Evolutionary conservation across 768 basidiomycete genomes (phyloP).

Genomic region (Phlebiopsis gigantea): DNA sequence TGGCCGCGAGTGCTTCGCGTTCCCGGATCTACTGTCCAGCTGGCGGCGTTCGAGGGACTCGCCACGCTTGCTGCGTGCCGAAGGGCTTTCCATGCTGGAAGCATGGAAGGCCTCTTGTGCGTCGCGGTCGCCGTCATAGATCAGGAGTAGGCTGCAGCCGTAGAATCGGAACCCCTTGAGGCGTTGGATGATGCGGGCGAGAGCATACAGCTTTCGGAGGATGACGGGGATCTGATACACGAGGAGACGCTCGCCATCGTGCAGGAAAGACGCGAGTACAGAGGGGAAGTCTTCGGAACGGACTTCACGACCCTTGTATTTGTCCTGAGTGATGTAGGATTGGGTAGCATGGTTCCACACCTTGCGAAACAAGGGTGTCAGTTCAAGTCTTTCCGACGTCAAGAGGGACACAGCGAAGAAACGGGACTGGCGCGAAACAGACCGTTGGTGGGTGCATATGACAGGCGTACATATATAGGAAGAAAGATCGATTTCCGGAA

Average conservation of each 20-base stretch:
- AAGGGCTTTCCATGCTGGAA: conserved; percentile 59
- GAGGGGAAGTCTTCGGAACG: conserved; percentile 79
- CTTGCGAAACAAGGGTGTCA: conserved; percentile 35
- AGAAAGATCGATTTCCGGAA: not conserved
- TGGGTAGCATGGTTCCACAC: conserved; percentile 88
- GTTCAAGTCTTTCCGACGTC: not conserved
- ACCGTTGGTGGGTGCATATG: conserved; percentile 1
- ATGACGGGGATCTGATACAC: conserved; percentile 90
- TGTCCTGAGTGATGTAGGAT: conserved; percentile 89
- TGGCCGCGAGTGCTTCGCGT: conserved; percentile 37
- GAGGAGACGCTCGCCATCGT: conserved; percentile 78
- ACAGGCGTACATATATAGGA: conserved; percentile 2
- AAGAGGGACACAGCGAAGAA: not conserved
- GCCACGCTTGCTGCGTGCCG: conserved; percentile 64
- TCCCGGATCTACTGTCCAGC: conserved; percentile 18
- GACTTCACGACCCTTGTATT: conserved; percentile 92
- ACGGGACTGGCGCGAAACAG: not conserved
- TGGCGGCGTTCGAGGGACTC: conserved; percentile 64
- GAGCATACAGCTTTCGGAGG: conserved; percentile 87
- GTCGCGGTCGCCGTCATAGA: conserved; percentile 94
- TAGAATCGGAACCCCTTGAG: conserved; percentile 98
- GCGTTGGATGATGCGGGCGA: conserved; percentile 84
- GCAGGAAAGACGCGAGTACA: conserved; percentile 77
- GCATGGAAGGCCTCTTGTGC: conserved; percentile 71
- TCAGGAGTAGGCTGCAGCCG: conserved; percentile 92